Base-by-base conservation (phyloP, 179 eudicot species). In the Silene noctiflora region DNA sequence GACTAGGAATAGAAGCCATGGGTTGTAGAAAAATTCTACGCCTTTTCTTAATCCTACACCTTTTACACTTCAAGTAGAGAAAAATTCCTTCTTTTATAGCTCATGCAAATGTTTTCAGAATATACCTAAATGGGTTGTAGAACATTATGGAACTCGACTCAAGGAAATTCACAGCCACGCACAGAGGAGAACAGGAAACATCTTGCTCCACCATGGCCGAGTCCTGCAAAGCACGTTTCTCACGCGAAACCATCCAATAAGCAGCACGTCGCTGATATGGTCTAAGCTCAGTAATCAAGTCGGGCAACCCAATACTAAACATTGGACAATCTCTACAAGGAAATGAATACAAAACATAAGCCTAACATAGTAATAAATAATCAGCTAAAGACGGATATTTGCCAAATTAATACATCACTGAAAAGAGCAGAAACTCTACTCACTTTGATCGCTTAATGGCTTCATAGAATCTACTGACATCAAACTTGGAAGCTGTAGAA, bases 191-290 rank as follows among this genome's bases (percentile, higher is more conserved):
- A 81, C 81, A 69, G 42, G 80, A 73, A 74, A 75, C 84, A 81
- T 65, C 77, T 48, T 80, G 83, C 66, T 84, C 83, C 77, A 60
- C 75, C 24, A 65, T 85, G 78, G 68, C 76, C 4, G 76, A 65
- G 74, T 65, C 62, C 31, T 62, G 75, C 73, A 79, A 77, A 77
- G 80, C 78, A 77, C 84, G 89, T 84, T 86, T 93, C 86, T 96
- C 99, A 51, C 98, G 84, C 69, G 90, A 89, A 63, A 88, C 84
- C 99, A 96, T 96, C 99, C 99, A 96, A 78, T 84, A 85, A 77
- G 87, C 94, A 84, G 99, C 99, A 48, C 99, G 94, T 33, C 89
- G 89, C 80, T 96, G 99, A 88, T 96, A 96, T 39, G 99, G 98
- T 79, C 99, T 89, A 77, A 96, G 97, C 85, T 88, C 89, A 25